Evolutionary conservation across 2,329 filamentous ascomycete genomes (phyloP).

Genomic region (Claviceps quebecensis): DNA sequence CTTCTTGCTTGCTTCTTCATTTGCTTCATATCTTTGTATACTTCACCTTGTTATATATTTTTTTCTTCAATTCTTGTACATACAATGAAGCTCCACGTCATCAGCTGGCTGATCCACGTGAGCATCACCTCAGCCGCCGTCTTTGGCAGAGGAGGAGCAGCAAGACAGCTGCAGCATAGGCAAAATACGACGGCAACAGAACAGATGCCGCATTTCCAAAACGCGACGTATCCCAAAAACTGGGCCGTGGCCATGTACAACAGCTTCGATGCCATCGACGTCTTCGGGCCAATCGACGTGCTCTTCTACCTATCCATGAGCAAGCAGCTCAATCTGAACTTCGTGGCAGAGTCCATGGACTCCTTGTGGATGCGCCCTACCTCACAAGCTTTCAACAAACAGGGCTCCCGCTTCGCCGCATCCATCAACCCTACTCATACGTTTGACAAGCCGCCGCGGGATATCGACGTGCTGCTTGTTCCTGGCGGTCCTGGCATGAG

Average conservation of each 20-base stretch:
- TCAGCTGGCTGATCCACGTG: background rate
- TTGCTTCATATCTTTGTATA: background rate
- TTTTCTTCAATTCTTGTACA: background rate
- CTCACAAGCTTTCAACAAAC: conserved; percentile 3
- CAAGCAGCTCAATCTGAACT: conserved; percentile 21
- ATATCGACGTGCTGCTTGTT: conserved; percentile 42
- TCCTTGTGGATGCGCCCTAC: conserved; percentile 23
- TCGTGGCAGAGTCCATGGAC: conserved; percentile 24
- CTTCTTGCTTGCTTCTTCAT: background rate
- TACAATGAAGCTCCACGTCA: conserved; percentile 1
- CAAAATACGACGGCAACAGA: background rate
- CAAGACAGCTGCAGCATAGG: too few relatives aligned
- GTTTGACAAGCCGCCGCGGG: conserved; percentile 31
- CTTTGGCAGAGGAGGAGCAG: background rate
- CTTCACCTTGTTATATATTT: background rate
- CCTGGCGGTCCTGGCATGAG: conserved; percentile 44
- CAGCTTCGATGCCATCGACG: conserved; percentile 13
- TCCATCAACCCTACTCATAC: conserved; percentile 31
- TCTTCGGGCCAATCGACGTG: conserved; percentile 30
- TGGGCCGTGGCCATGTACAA: conserved; percentile 4
- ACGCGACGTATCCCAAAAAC: conserved; percentile 1
- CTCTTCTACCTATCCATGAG: conserved; percentile 24
- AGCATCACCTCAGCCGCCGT: background rate
- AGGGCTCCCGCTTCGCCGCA: conserved; percentile 18
- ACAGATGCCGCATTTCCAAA: background rate